phyloP scores from a whole-genome alignment of 768 basidiomycete species.

The Boletus rufocinnamomeus region DNA sequence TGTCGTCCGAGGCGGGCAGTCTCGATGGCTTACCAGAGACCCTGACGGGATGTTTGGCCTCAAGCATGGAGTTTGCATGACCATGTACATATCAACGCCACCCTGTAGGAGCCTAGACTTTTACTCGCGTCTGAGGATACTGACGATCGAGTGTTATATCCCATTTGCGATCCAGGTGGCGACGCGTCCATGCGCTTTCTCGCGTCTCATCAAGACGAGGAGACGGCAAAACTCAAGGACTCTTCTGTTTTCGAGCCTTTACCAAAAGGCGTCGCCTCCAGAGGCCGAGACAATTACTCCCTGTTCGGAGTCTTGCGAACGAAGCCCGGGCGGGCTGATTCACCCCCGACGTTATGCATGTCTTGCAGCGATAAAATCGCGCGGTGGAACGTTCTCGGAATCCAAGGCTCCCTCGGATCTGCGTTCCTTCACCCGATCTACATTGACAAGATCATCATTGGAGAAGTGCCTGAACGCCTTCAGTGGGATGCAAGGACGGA shows the following conservation, averaged over 20 bases:
- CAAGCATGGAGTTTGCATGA: conserved; percentile 47
- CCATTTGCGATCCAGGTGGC: conserved; percentile 61
- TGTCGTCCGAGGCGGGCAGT: conserved; percentile 31
- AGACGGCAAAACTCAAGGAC: conserved; percentile 71
- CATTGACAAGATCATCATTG: conserved; percentile 64
- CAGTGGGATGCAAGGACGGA: conserved; percentile 51
- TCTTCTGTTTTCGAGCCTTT: conserved; percentile 39
- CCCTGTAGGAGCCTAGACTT: conserved; percentile 45
- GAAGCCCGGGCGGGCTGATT: conserved; percentile 92
- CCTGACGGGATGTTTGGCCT: conserved; percentile 47
- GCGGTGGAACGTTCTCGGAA: conserved; percentile 77
- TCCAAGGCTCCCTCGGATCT: conserved; percentile 80
- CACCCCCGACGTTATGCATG: conserved; percentile 80
- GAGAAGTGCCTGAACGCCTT: conserved; percentile 56
- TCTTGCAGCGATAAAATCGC: conserved; percentile 97
- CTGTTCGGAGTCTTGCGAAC: conserved; percentile 80
- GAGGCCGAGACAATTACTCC: conserved; percentile 82
- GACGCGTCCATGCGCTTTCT: conserved; percentile 85
- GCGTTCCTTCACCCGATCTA: conserved; percentile 62
- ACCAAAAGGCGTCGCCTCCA: conserved; percentile 44
- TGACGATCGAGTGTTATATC: conserved; percentile 5
- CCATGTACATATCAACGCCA: conserved; percentile 77
- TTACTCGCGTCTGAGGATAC: conserved; percentile 49
- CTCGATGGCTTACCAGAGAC: conserved; percentile 50
- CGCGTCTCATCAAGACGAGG: conserved; percentile 70